These are phyloP conservation scores for Globisporangium perplexum DNA, from an alignment of 352 stramenopile species.

Conservation along the genomic window DNA sequence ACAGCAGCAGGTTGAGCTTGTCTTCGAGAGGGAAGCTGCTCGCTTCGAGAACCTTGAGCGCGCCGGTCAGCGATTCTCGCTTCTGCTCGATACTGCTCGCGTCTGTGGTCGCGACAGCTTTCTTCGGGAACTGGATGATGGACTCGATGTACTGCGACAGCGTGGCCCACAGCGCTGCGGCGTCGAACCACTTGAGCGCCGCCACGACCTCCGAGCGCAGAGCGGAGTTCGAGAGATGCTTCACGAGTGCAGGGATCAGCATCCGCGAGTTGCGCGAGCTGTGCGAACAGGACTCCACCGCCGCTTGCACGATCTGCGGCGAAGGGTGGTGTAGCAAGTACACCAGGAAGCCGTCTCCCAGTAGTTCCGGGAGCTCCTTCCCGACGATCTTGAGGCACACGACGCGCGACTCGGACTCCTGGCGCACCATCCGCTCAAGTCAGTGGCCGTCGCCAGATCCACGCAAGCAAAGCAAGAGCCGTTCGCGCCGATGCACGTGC, in stretches of 20 bases:
- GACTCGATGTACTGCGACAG: constrained; percentile 66
- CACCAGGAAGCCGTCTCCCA: constrained; percentile 79
- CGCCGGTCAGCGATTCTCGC: constrained; percentile 51
- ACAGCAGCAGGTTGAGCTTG: constrained; percentile 61
- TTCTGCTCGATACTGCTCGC: constrained; percentile 22
- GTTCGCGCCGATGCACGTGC: background rate
- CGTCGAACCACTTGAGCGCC: constrained; percentile 67
- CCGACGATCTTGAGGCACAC: constrained; percentile 80
- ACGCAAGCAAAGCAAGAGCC: background rate
- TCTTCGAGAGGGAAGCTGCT: constrained; percentile 55
- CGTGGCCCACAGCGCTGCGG: constrained; percentile 51
- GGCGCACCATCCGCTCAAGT: no score
- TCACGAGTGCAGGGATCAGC: constrained; percentile 77
- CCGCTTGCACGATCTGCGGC: constrained; percentile 65
- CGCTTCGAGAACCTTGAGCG: constrained; percentile 58
- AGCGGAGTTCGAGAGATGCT: constrained; percentile 64
- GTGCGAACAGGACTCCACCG: constrained; percentile 75
- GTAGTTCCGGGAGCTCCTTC: constrained; percentile 71
- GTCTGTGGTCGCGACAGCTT: background rate
- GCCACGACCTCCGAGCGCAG: constrained; percentile 62
- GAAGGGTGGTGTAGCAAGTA: constrained; percentile 78
- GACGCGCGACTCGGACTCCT: constrained; percentile 62
- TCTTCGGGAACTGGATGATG: constrained; percentile 15
- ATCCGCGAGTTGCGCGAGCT: constrained; percentile 74
- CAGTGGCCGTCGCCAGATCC: background rate